Conservation (phyloP, 441 rosid species). For the Metrosideros polymorpha region DNA sequence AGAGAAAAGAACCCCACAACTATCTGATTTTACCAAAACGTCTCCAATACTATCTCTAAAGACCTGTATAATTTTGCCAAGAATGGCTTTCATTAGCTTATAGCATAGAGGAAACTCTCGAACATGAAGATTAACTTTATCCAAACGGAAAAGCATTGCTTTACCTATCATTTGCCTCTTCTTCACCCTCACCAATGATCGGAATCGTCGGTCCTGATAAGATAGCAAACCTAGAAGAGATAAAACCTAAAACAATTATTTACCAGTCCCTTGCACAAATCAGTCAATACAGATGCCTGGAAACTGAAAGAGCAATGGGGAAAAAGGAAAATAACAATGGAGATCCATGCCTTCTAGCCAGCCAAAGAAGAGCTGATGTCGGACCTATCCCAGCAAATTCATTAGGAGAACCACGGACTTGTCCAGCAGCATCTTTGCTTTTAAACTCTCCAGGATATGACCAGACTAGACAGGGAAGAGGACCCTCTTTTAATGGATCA, state of each 20-base stretch:
- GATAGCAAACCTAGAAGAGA: slow-evolving; percentile 68
- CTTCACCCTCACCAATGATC: slow-evolving; percentile 91
- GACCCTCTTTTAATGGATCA: slow-evolving; percentile 83
- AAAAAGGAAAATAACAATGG: background rate
- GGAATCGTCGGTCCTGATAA: slow-evolving; percentile 96
- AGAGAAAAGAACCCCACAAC: background rate
- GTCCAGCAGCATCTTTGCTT: slow-evolving; percentile 98
- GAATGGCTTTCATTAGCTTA: background rate
- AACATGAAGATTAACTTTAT: background rate
- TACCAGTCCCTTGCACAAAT: background rate
- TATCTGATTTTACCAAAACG: background rate
- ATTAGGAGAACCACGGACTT: slow-evolving; percentile 99
- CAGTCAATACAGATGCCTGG: background rate
- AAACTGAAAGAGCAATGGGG: background rate
- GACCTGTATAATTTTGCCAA: background rate
- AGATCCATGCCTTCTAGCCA: slow-evolving; percentile 73
- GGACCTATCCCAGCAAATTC: slow-evolving; percentile 88
- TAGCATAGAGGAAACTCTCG: background rate
- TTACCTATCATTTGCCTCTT: slow-evolving; percentile 96
- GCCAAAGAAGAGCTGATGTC: slow-evolving; percentile 91
- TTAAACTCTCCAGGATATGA: slow-evolving; percentile 98
- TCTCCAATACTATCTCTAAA: background rate
- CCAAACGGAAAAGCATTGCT: background rate
- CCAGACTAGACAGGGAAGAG: slow-evolving; percentile 93
- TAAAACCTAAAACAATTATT: background rate